Evolutionary conservation across 1,139 yeast genomes (phyloP), one percentile per base, ranked within the genome.

Genomic region (Zygosaccharomyces pseudobailii): DNA sequence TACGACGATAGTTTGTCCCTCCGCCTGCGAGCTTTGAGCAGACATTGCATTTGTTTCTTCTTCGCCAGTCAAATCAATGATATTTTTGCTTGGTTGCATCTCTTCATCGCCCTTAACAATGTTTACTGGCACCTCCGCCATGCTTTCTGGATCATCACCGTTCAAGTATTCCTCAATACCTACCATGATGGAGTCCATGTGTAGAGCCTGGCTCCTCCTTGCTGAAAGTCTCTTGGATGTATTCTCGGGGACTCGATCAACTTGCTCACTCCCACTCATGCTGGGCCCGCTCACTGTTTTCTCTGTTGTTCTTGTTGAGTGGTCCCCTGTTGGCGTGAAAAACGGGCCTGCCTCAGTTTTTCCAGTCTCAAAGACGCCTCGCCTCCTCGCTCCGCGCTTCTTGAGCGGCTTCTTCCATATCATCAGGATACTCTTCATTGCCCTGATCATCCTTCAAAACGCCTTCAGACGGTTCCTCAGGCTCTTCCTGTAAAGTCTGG

Each of bases 131-230:
- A 43, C 28, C 10, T 42, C 44, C 20, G n/a, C 30, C 22, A 13
- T 41, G 40, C 17, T 24, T 22, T 32, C 40, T 20, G 33, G 21
- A 3, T 43, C 48, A 17, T 43, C 51, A 24, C 44, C 47, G 17
- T 47, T 49, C 25, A 55, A 45, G 44, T 50, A 55, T 21, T 52
- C 53, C 39, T 54, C 59, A 20, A 55, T 53, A 43, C 57, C 59
- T 34, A 50, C 48, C 59, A 55, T 55, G 39, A 55, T 48, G 1
- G 56, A 46, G 36, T 53, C 56, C 19, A 53, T 23, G 23, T 49
- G 50, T 10, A 40, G 43, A 9, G 25, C 43, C 8, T 21, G 24
- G n/a, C 36, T 40, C 7, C 39, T 45, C 34, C 37, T 30, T n/a
- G 28, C 36, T 21, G 41, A 38, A 21, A 42, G 42, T 17, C 42